Base-by-base conservation (phyloP, 345 rosid species). In the Rubroshorea leprosula region DNA sequence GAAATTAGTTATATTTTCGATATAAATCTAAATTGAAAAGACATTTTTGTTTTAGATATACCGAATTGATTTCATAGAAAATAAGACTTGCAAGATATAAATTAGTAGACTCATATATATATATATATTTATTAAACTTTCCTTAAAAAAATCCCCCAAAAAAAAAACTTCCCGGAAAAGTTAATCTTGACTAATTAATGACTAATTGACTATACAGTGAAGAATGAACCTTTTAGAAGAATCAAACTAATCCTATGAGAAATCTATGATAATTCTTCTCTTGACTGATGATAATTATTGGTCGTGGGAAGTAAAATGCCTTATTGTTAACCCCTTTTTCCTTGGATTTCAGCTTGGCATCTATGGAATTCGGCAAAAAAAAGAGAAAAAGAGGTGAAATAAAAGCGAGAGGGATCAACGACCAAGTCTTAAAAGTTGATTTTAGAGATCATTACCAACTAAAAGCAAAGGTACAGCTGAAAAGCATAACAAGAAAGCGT, bases 271-370 rank as follows among this genome's bases (percentile, higher is more conserved):
- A 4, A 35, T 35, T 35, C 7, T 6, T 35, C 41, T 35, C 41
- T 35, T 35, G 41, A 35, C 41, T 13, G 12, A 35, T 35, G 12
- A 35, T 35, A n/a, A n/a, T 29, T 35, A 13, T 35, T 35, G 41
- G 7, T 35, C 12, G 41, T 35, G 41, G 41, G 12, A 35, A 35
- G 41, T 35, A 35, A 35, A 35, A 35, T 35, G 12, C 41, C 41
- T 35, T n/a, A n/a, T n/a, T 35, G 41, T 35, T 35, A 3, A 35
- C 12, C 41, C 11, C 41, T 35, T 35, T 29, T 53, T 53, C 27
- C 57, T 19, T 53, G 31, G 23, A 35, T 5, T 27, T 53, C 57
- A 25, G 41, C 57, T 21, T 49, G 15, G 53, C 26, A 49, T 49
- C 26, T 49, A 22, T 49, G 11, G 24, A 23, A 22, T 49, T 23